phyloP scores from a whole-genome alignment of 192 early-diverging fungal genomes.

The Coemansia erecta region DNA sequence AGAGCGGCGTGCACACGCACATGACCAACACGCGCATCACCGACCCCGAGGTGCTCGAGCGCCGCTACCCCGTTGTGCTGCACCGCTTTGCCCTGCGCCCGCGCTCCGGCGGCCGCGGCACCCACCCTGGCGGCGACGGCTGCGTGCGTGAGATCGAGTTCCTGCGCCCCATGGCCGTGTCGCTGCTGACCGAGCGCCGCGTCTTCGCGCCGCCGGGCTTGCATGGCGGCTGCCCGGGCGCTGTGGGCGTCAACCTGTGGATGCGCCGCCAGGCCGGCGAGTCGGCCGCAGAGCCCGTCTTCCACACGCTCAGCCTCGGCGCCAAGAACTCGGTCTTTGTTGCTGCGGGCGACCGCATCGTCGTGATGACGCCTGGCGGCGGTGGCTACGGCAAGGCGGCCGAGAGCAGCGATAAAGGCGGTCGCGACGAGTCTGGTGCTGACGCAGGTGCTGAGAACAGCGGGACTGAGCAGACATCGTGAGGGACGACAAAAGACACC shows the following conservation, averaged over 20 bases:
- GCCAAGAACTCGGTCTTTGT: constrained; percentile 88
- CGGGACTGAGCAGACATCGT: too few species aligned
- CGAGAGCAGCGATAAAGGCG: neutral
- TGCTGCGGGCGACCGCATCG: constrained; percentile 72
- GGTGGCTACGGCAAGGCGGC: constrained; percentile 65
- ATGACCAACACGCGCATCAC: constrained; percentile 99
- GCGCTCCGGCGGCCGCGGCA: constrained; percentile 77
- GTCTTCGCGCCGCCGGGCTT: constrained; percentile 88
- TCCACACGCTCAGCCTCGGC: constrained; percentile 65
- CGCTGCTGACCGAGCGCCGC: constrained; percentile 88
- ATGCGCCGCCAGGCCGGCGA: constrained; percentile 50
- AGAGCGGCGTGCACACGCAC: constrained; percentile 76
- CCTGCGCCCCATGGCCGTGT: constrained; percentile 78
- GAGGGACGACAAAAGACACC: too few species aligned
- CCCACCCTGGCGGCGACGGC: constrained; percentile 81
- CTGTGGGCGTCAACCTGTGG: constrained; percentile 75
- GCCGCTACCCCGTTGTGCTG: constrained; percentile 86
- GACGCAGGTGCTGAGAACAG: too few species aligned
- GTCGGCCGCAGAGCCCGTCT: constrained; percentile 1
- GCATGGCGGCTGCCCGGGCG: constrained; percentile 72
- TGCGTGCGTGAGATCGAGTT: constrained; percentile 95
- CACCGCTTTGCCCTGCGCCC: constrained; percentile 75
- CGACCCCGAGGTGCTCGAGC: constrained; percentile 93
- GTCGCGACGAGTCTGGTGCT: too few species aligned
- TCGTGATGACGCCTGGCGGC: constrained; percentile 89